Base-by-base conservation (phyloP, 768 basidiomycete species). In the Russula ochroleuca region DNA sequence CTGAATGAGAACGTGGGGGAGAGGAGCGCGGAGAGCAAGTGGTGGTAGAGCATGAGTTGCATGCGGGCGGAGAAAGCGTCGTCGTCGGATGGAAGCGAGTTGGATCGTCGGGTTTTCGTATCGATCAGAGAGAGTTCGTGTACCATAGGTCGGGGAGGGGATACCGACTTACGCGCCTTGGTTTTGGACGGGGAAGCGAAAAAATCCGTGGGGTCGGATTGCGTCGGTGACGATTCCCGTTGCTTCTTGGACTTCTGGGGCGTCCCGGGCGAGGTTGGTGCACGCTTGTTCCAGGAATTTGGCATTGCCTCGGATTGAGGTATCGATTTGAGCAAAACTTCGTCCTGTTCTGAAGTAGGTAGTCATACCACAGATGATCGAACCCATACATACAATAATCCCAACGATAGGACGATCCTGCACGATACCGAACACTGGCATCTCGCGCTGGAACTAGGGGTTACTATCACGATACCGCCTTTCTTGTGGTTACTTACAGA, bases 401-500 rank as follows among this genome's bases (percentile, higher is more conserved):
- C 94, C 94, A 28, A 84, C 72, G 17, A 95, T 79, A 23, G 88
- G 75, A 59, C 85, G 77, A 28, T 75, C 82, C 28, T 88, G 80
- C 5, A 92, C 72, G 60, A 91, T 78, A 0, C 90, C 89, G 66
- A 94, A 90, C 2, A 95, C 86, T 4, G 90, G 91, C 57, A 94
- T 79, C 74, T 96, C 94, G 9, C 93, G 84, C 87, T 92, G 61
- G 55, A 64, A 43, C 10, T 37, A 58, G 7, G 13, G 14, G 7
- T 69, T 58, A 51, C 11, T 7, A 23, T 7, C 23, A 21, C 64
- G 64, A 0, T 41, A 25, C 1, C 1, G 5, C 11, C 11, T 9
- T 33, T 31, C 3, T 19, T n/a, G 57, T 28, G n/a, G 3, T n/a
- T 21, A 57, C 73, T 70, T 70, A 88, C 88, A 61, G 82, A 84